Evolutionary conservation across 2,329 filamentous ascomycete genomes (phyloP).

Genomic region (Corniculantispora saksenae): DNA sequence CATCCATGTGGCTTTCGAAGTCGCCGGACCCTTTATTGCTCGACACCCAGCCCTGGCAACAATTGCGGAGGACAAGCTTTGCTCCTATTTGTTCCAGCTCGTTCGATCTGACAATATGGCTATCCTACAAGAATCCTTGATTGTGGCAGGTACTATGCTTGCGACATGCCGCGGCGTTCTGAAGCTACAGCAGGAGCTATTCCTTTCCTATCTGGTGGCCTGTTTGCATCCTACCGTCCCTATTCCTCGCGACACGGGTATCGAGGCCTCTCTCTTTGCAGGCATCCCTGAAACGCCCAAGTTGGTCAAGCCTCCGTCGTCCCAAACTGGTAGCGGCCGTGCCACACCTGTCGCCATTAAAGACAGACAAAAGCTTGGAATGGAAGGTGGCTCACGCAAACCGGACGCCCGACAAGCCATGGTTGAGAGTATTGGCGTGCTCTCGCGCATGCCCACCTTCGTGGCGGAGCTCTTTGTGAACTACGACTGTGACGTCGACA

Average conservation of each 20-base stretch:
- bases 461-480: slow-evolving; percentile 97
- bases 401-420: slow-evolving; percentile 96
- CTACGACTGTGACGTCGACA: slow-evolving; percentile 93
- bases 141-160: slow-evolving; percentile 86
- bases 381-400: slow-evolving; percentile 89
- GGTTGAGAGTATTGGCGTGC: slow-evolving; percentile 92
- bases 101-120: slow-evolving; percentile 96
- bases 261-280: slow-evolving; percentile 87
- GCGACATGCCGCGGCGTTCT: slow-evolving; percentile 88
- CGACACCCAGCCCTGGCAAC: slow-evolving; percentile 85
- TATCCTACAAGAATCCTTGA: slow-evolving; percentile 87
- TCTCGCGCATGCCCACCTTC: slow-evolving; percentile 90
- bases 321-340: slow-evolving; percentile 75
- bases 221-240: slow-evolving; percentile 93
- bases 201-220: slow-evolving; percentile 88
- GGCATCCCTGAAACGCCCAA: slow-evolving; percentile 92
- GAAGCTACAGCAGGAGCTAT: slow-evolving; percentile 95
- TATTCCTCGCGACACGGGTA: slow-evolving; percentile 85
- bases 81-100: slow-evolving; percentile 92
- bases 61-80: slow-evolving; percentile 89
- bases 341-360: slow-evolving; percentile 89
- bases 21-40: slow-evolving; percentile 91
- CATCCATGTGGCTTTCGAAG: slow-evolving; percentile 94
- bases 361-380: slow-evolving; percentile 86
- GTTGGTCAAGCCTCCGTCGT: slow-evolving; percentile 74